Percentiles rank a stretch among this genome's conserved stretches.
phyloP scores from a whole-genome alignment of 169 alveolate species.

The Eimeria praecox region DNA sequence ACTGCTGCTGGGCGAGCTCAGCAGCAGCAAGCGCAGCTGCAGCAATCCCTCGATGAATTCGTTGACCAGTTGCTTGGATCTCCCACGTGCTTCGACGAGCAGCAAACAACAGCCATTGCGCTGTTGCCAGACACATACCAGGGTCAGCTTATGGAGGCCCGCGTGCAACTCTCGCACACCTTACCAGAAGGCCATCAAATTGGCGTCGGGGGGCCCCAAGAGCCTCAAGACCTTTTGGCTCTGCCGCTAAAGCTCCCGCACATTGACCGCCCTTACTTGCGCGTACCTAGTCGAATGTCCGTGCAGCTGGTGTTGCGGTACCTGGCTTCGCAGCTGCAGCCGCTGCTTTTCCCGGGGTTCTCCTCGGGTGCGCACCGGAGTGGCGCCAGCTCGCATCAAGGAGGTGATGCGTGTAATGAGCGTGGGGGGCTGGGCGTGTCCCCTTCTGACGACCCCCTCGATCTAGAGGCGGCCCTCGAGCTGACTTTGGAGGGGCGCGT shows the following conservation, averaged over 20 bases:
- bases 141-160: slow-evolving; percentile 71
- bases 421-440: not conserved
- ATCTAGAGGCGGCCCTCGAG: slow-evolving; percentile 71
- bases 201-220: slow-evolving; percentile 9
- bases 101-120: slow-evolving; percentile 78
- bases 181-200: not conserved
- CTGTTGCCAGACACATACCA: slow-evolving; percentile 72
- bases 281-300: slow-evolving; percentile 77
- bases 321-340: slow-evolving; percentile 74
- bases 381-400: not conserved
- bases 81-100: slow-evolving; percentile 61
- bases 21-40: slow-evolving; percentile 59
- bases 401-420: not conserved
- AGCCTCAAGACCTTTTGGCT: slow-evolving; percentile 30
- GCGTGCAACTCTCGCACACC: slow-evolving; percentile 23
- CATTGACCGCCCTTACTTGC: slow-evolving; percentile 68
- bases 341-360: slow-evolving; percentile 9
- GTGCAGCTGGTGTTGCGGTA: slow-evolving; percentile 72
- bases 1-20: not conserved
- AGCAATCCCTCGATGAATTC: slow-evolving; percentile 65
- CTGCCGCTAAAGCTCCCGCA: slow-evolving; percentile 73
- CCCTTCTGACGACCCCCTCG: slow-evolving; percentile 17
- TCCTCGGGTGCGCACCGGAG: not conserved
- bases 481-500: slow-evolving; percentile 78
- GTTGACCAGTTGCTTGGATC: slow-evolving; percentile 68